Evolutionary conservation across 192 early-diverging fungal genomes (phyloP).

Genomic region (Coemansia sp.): DNA sequence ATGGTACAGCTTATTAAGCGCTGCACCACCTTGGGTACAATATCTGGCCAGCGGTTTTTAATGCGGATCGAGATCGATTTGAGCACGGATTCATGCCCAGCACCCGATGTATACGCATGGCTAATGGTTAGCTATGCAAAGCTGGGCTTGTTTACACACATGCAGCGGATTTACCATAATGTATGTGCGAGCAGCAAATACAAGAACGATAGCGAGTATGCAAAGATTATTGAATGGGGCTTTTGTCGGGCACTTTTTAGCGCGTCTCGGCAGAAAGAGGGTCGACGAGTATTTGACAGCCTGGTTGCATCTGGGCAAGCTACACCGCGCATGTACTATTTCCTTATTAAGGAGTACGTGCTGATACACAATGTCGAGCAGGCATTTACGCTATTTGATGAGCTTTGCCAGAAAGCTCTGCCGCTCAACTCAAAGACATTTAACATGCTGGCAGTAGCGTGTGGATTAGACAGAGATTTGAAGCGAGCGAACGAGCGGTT

Average conservation of each 20-base stretch:
- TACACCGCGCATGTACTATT: constrained; percentile 15
- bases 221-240: constrained; percentile 18
- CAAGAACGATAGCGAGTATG: neutral
- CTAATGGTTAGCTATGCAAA: constrained; percentile 31
- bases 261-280: constrained; percentile 31
- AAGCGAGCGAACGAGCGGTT: constrained; percentile 12
- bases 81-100: constrained; percentile 8
- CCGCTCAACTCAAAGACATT: neutral
- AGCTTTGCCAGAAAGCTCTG: constrained; percentile 8
- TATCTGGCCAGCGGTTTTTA: constrained; percentile 22
- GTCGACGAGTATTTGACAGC: constrained; percentile 25
- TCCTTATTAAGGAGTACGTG: constrained; percentile 27
- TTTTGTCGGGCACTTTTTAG: constrained; percentile 34
- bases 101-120: neutral
- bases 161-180: constrained; percentile 25
- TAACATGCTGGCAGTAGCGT: constrained; percentile 19
- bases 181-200: neutral
- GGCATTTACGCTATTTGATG: constrained; percentile 34
- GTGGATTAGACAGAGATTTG: constrained; percentile 14
- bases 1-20: constrained; percentile 12
- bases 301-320: constrained; percentile 12
- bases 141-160: constrained; percentile 29
- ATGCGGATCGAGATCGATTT: constrained; percentile 35
- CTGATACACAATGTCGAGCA: constrained; percentile 14
- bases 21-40: constrained; percentile 17